Evolutionary conservation across 805 yeast genomes (phyloP), one percentile per base, ranked within the genome.

Genomic region (Kluyveromyces starmeri): DNA sequence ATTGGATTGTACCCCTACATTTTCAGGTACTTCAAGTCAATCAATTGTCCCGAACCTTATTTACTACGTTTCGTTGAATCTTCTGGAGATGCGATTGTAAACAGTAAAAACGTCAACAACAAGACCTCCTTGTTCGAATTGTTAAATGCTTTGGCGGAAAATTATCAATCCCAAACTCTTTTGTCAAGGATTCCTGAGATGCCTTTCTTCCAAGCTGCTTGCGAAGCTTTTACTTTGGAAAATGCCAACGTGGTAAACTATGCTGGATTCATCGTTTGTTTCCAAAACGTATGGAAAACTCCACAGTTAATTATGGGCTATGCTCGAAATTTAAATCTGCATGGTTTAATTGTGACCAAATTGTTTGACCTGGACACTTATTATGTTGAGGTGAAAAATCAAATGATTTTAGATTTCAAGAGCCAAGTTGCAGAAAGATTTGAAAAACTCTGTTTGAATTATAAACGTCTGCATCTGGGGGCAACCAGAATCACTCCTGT

Each of bases 331-430:
- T 26, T 63, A 14, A 58, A 61, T 23, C 33, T 62, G 6, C 56
- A 56, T 38, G 49, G 65, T 1, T 56, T 56, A 14, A 33, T 64
- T 34, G 46, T 64, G 7, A 44, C 58, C 8, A 64, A 56, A 43
- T 50, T 64, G 20, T 51, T 53, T 37, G 67, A 64, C 37, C 39
- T 58, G 33, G 61, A 59, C 28, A 48, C 52, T 27, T 50, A 51
- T 31, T 53, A 51, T 34, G 42, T 46, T 3, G 50, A 42, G 13
- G 32, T 49, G 36, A 52, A 46, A 13, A 42, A 49, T 4, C 46
- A 51, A 20, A 46, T 46, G 12, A 41, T 59, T 7, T 28, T 45
- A 5, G 50, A 55, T 4, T 60, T 65, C 36, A 62, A 58, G 37
- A 40, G 36, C n/a, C 46, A 50, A 3, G 33, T 61, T 19, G 42